A percentile compares a stretch with the other conserved stretches of the same genome.
Evolutionary conservation across 2,329 filamentous ascomycete genomes (phyloP).

Genomic region (Ustilaginoidea virens): DNA sequence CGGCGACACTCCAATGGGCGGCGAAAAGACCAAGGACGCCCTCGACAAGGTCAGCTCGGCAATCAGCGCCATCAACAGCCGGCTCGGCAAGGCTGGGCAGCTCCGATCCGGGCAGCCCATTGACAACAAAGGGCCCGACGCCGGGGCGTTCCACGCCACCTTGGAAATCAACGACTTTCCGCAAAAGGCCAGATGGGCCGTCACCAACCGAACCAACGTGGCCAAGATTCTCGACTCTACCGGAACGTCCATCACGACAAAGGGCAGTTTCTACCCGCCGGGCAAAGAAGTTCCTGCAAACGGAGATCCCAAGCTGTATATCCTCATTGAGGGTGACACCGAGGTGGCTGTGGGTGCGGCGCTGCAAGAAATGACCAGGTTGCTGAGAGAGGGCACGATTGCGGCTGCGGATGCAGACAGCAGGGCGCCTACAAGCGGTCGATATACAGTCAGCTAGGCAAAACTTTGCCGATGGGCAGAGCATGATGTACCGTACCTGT

Average conservation of each 20-base stretch:
- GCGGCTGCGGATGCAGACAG: conserved; percentile 78
- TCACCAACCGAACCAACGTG: conserved; percentile 96
- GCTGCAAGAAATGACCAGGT: conserved; percentile 74
- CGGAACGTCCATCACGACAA: conserved; percentile 91
- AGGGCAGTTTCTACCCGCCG: conserved; percentile 74
- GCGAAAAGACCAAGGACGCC: conserved; percentile 48
- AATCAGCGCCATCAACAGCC: conserved; percentile 78
- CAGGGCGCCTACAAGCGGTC: conserved; percentile 60
- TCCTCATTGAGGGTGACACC: conserved; percentile 93
- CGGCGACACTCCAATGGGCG: conserved; percentile 39
- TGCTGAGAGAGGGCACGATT: conserved; percentile 81
- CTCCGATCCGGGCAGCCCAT: conserved; percentile 86
- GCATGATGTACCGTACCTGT: background rate
- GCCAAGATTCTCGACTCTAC: conserved; percentile 94
- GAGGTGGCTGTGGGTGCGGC: conserved; percentile 83
- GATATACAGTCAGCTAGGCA: conserved; percentile 68
- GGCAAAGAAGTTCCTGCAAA: conserved; percentile 66
- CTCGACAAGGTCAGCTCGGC: conserved; percentile 83
- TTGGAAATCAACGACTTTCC: conserved; percentile 99
- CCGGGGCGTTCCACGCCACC: conserved; percentile 90
- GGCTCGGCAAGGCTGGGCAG: conserved; percentile 77
- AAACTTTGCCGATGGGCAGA: background rate
- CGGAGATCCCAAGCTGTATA: conserved; percentile 87
- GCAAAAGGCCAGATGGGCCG: conserved; percentile 94
- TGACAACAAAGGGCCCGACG: conserved; percentile 96